Evolutionary conservation across 1,284 basidiomycete species (phyloP).

Genomic region (Leccinum pachyderme): DNA sequence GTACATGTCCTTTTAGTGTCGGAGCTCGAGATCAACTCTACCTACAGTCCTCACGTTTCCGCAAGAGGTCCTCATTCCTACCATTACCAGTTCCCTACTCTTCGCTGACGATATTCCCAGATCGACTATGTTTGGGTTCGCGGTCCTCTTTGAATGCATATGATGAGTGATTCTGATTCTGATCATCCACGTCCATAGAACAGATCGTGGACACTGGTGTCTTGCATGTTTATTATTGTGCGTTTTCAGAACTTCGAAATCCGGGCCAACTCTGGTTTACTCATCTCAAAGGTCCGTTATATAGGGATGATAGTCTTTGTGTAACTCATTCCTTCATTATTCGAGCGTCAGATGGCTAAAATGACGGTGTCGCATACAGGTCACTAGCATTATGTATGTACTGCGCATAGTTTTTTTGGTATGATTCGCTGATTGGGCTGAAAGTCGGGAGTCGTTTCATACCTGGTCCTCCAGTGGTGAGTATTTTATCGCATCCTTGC

Average conservation of each 20-base stretch:
- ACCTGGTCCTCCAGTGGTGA: conserved; percentile 16
- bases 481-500: not conserved
- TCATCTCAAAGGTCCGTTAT: conserved; percentile 21
- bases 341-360: not conserved
- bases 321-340: conserved; percentile 9
- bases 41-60: conserved; percentile 19
- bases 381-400: conserved; percentile 13
- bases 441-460: conserved; percentile 19
- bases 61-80: conserved; percentile 10
- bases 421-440: not conserved
- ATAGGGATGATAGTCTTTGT: conserved; percentile 8
- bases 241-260: not conserved
- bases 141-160: not conserved
- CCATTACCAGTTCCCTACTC: not conserved
- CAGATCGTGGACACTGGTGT: conserved; percentile 19
- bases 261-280: not conserved
- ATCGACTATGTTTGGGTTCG: conserved; percentile 23
- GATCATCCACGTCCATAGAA: conserved; percentile 11
- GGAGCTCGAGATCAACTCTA: not conserved
- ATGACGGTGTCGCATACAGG: conserved; percentile 3
- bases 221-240: conserved; percentile 19
- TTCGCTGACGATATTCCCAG: conserved; percentile 8
- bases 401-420: not conserved
- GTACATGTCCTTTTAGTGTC: not conserved
- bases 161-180: not conserved